Base-by-base conservation (phyloP, 2,329 filamentous ascomycete genomes). In the Fusarium verrucosum region DNA sequence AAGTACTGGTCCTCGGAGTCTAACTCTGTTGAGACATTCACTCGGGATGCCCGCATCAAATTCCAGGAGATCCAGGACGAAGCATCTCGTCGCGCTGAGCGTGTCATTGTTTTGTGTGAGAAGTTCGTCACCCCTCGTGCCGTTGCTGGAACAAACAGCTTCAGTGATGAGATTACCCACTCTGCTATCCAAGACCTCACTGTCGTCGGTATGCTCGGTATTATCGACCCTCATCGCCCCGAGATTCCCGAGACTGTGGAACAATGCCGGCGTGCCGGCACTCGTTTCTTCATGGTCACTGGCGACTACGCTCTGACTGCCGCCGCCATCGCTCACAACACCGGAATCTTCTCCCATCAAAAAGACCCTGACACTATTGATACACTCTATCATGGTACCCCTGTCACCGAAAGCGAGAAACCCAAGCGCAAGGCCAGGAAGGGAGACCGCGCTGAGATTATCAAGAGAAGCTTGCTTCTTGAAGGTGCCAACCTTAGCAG, bases 291-390 rank as follows among this genome's bases (percentile, higher is more conserved):
- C 64, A 82, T 82, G 79, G 80, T 82, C n/a, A 81, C 80, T 3
- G 79, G 79, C 16, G 78, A 81, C 58, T 81, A 81, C 56, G 80
- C 75, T 20, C 75, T 86, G 46, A 90, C 87, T 7, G 87, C 87
- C 1, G 86, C 86, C 43, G 86, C 87, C 13, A 90, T 90, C 62
- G 87, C 87, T 7, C 80, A 83, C 64, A 86, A 89, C 71, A 88
- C 86, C 68, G 87, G 87, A 32, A 89, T 90, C 63, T 86, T 85
- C 66, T 87, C 85, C 17, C 56, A 73, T 7, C 75, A 80, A 3
- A 80, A 81, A 17, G 87, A 74, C 19, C 76, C 78, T 1, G 76
- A 80, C 20, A 78, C 72, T 0, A 65, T 76, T 7, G 68, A 72
- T 10, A 62, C 62, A 0, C 51, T 78, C 7, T 62, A 70, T 9